Percentiles rank a stretch among this genome's conserved stretches.
Conservation (phyloP, 139 green algal species). For the Auxenochlorella pyrenoidosa region DNA sequence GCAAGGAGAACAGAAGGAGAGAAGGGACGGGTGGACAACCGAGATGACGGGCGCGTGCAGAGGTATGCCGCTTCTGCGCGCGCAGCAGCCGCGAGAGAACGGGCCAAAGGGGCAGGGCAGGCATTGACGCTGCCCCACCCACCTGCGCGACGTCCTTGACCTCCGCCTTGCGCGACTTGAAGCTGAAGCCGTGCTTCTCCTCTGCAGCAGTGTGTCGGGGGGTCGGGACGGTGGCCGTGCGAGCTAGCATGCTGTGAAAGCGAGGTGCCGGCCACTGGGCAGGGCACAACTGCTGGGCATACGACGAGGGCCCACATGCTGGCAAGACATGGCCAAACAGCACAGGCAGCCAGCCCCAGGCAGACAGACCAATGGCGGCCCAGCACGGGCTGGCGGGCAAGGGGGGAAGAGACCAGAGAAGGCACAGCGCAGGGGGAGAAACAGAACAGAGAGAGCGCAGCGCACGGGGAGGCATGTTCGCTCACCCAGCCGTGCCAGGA, state of each 20-base stretch:
- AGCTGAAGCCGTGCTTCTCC: slow-evolving; percentile 35
- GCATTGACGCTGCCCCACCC: neutral
- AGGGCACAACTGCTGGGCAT: too few species aligned
- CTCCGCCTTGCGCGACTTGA: slow-evolving; percentile 41
- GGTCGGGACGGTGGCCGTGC: too few species aligned
- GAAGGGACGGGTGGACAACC: neutral
- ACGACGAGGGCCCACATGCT: too few species aligned
- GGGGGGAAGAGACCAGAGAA: neutral
- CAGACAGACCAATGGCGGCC: neutral
- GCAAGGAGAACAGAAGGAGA: neutral
- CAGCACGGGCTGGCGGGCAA: neutral
- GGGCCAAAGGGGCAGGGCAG: too few species aligned
- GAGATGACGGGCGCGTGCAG: too few species aligned
- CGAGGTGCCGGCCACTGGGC: too few species aligned
- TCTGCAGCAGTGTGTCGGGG: neutral
- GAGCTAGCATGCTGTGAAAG: neutral
- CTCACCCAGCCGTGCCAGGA: slow-evolving; percentile 26
- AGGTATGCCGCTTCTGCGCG: too few species aligned
- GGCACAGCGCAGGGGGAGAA: neutral
- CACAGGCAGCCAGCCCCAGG: neutral
- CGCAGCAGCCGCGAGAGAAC: too few species aligned
- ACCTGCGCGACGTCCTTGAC: slow-evolving; percentile 16
- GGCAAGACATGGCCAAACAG: neutral
- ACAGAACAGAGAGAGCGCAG: neutral
- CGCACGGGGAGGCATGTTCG: too few species aligned